Evolutionary conservation across 108 stramenopile species (phyloP).

Genomic region (Fistulifera pelliculosa): DNA sequence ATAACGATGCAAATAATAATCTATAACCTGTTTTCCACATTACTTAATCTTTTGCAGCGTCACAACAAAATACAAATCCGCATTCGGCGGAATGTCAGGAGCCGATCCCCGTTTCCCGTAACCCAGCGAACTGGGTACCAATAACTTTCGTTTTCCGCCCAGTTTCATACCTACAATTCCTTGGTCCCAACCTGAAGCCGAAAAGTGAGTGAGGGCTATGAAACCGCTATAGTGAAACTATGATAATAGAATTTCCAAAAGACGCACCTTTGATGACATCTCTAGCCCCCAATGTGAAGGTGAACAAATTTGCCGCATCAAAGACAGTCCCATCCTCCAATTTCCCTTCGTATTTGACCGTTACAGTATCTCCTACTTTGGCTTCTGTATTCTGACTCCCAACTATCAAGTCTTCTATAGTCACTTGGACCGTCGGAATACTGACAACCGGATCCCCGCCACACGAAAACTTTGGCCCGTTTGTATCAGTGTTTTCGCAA

Average conservation of each 20-base stretch:
- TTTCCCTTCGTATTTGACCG: conserved; percentile 67
- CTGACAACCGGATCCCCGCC: conserved; percentile 28
- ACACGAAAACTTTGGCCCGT: conserved; percentile 72
- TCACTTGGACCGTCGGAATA: conserved; percentile 22
- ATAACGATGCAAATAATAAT: too few relatives aligned
- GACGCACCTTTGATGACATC: conserved; percentile 73
- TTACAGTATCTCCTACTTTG: conserved; percentile 50
- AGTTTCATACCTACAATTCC: conserved; percentile 79
- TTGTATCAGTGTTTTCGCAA: conserved; percentile 41
- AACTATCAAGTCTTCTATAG: conserved; percentile 33
- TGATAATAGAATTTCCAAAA: too few relatives aligned
- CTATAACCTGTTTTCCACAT: too few relatives aligned
- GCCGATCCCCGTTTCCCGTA: conserved; percentile 80
- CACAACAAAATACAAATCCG: conserved; percentile 70
- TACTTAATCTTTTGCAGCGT: conserved; percentile 17
- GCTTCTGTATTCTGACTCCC: conserved; percentile 19
- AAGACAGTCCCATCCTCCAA: conserved; percentile 58
- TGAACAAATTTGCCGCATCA: conserved; percentile 56
- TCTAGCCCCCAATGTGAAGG: conserved; percentile 64
- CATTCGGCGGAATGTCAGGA: conserved; percentile 82
- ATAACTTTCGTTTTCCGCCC: conserved; percentile 74
- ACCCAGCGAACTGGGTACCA: conserved; percentile 81
- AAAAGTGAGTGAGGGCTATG: background rate
- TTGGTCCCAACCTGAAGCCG: conserved; percentile 58
- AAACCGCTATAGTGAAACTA: too few relatives aligned